Conservation (phyloP, 371 early-diverging fungal genomes). For the Syncephalastrum sp. region DNA sequence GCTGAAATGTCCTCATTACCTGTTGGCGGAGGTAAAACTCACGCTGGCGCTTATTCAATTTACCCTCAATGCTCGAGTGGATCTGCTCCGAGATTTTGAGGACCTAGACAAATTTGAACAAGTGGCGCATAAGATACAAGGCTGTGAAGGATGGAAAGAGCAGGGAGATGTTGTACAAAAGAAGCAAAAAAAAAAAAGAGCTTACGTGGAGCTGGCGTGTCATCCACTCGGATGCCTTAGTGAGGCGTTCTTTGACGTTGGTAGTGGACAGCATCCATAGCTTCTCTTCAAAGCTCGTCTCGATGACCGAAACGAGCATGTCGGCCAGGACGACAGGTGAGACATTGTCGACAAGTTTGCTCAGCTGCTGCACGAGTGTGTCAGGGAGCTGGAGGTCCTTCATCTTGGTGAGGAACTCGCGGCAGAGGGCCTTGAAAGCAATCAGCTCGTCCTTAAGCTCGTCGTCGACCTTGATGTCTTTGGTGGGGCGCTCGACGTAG, state of each 20-base stretch:
- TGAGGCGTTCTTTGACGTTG: slow-evolving; percentile 58
- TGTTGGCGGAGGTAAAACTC: slow-evolving; percentile 82
- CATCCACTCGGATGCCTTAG: slow-evolving; percentile 55
- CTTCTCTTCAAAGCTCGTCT: slow-evolving; percentile 69
- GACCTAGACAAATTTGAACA: slow-evolving; percentile 29
- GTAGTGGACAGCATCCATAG: slow-evolving; percentile 57
- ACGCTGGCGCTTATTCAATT: slow-evolving; percentile 72
- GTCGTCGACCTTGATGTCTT: slow-evolving; percentile 47
- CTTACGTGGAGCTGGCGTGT: slow-evolving; percentile 69
- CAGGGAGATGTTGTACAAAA: too few relatives aligned
- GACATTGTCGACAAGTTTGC: slow-evolving; percentile 61
- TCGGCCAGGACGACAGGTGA: slow-evolving; percentile 67
- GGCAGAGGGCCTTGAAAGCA: slow-evolving; percentile 55
- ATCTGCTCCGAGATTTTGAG: slow-evolving; percentile 76
- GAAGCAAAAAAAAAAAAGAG: background rate
- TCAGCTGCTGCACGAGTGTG: slow-evolving; percentile 59
- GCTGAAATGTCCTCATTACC: slow-evolving; percentile 26
- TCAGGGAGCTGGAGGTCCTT: slow-evolving; percentile 69
- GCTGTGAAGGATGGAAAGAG: background rate
- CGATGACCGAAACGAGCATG: slow-evolving; percentile 69
- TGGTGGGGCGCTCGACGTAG: slow-evolving; percentile 24
- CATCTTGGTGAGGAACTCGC: slow-evolving; percentile 55
- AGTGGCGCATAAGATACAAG: too few relatives aligned
- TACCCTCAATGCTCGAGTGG: slow-evolving; percentile 70
- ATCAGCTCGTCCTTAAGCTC: slow-evolving; percentile 37